These are phyloP conservation scores for Lecanicillium sp. DNA, from an alignment of 2,329 filamentous ascomycete genomes.

Conservation along the genomic window DNA sequence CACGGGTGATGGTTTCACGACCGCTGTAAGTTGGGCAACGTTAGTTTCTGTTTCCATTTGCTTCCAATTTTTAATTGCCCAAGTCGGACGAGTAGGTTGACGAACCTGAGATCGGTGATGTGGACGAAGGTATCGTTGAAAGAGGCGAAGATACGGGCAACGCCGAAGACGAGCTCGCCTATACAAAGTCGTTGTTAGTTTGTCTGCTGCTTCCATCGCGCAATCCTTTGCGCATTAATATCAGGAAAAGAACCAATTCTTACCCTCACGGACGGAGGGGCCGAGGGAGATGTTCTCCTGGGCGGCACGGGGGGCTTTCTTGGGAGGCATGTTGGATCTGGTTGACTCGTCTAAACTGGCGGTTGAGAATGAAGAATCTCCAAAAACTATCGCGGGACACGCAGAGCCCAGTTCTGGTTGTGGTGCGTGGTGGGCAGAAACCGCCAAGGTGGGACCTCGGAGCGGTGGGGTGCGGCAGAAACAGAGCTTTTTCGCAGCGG, in stretches of 20 bases:
- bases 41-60: no score
- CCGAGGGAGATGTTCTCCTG: constrained; percentile 99
- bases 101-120: constrained; percentile 95
- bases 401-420: constrained; percentile 11
- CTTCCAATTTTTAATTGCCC: no score
- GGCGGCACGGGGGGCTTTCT: constrained; percentile 70
- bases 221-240: constrained; percentile 2
- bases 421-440: constrained; percentile 15
- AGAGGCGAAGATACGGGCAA: constrained; percentile 92
- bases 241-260: constrained; percentile 24
- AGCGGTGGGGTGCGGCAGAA: constrained; percentile 33
- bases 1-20: constrained; percentile 99
- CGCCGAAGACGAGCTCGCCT: constrained; percentile 97
- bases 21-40: constrained; percentile 58
- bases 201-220: neutral
- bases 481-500: constrained; percentile 8
- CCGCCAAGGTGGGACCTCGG: constrained; percentile 5
- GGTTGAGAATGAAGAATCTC: constrained; percentile 13
- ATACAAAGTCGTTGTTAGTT: constrained; percentile 12
- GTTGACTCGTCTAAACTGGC: constrained; percentile 1
- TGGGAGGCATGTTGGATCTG: constrained; percentile 63
- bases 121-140: constrained; percentile 95
- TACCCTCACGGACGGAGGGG: constrained; percentile 93
- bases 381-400: constrained; percentile 17
- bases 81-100: no score